Evolutionary conservation across 805 yeast genomes (phyloP).

Genomic region (Barnettozyma siamensis): DNA sequence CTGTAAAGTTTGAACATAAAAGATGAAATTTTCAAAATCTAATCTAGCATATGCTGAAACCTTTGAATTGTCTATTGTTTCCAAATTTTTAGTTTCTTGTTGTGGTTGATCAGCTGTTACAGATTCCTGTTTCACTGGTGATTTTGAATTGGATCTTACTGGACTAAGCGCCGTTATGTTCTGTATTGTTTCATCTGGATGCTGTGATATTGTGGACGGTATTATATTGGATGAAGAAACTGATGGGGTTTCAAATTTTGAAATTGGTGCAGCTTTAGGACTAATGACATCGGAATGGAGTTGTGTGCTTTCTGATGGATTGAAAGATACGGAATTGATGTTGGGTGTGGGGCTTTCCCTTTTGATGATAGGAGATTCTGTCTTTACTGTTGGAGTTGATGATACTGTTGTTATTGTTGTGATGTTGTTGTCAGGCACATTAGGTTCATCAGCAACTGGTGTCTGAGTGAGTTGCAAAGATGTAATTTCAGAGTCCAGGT

Average conservation of each 20-base stretch:
- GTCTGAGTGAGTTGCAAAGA: conserved; percentile 14
- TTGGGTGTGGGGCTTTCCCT: conserved; percentile 5
- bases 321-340: too few species aligned
- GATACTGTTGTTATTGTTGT: not conserved
- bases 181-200: conserved; percentile 18
- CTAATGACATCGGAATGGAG: not conserved
- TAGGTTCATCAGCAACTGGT: too few species aligned
- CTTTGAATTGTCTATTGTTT: conserved; percentile 26
- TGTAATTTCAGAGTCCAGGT: conserved; percentile 13
- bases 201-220: not conserved
- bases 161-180: conserved; percentile 1
- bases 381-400: too few species aligned
- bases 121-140: conserved; percentile 1
- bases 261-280: not conserved
- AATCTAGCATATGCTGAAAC: conserved; percentile 58
- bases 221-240: not conserved
- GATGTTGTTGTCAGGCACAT: too few species aligned
- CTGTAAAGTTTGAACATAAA: conserved; percentile 93
- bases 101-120: not conserved
- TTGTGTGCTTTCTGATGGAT: not conserved
- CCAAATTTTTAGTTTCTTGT: not conserved
- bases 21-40: conserved; percentile 89
- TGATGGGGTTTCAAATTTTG: not conserved
- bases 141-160: conserved; percentile 3
- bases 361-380: not conserved